Conservation (phyloP, 148 eudicot genomes). For the Persicaria maculosa region DNA sequence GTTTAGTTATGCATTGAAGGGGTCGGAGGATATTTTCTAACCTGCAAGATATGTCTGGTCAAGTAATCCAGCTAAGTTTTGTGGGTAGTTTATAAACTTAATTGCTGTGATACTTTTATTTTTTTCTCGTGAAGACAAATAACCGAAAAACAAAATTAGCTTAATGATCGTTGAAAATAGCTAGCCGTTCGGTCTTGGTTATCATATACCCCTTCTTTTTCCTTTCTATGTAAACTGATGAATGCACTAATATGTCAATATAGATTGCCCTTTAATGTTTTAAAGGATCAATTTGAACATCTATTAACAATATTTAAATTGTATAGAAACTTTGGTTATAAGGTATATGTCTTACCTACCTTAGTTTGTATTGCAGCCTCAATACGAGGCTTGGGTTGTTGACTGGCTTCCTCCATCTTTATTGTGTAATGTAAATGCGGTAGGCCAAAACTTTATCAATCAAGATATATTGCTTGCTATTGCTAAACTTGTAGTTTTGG, state of each 20-base stretch:
- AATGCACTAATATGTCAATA: neutral
- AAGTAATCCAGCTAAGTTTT: too few relatives aligned
- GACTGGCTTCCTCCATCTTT: neutral
- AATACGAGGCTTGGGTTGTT: neutral
- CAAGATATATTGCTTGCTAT: neutral
- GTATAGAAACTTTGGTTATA: too few relatives aligned
- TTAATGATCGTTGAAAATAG: too few relatives aligned
- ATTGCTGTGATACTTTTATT: too few relatives aligned
- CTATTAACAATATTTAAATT: too few relatives aligned
- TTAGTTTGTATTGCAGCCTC: neutral
- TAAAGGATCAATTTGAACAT: neutral
- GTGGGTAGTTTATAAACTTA: too few relatives aligned
- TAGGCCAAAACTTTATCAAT: neutral
- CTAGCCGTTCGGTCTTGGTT: neutral
- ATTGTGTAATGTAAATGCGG: neutral
- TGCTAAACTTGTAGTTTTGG: neutral
- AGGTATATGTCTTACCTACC: too few relatives aligned
- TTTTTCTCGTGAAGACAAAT: too few relatives aligned
- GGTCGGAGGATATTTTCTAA: too few relatives aligned
- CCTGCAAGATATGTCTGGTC: too few relatives aligned
- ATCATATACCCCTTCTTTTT: neutral
- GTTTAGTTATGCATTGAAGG: too few relatives aligned
- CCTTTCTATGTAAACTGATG: neutral
- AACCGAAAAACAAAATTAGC: too few relatives aligned
- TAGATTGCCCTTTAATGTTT: neutral